Percentiles rank a stretch among this genome's conserved stretches.
Evolutionary conservation across 176 grass and related monocot species (phyloP).

Genomic region (Panicum miliaceum): DNA sequence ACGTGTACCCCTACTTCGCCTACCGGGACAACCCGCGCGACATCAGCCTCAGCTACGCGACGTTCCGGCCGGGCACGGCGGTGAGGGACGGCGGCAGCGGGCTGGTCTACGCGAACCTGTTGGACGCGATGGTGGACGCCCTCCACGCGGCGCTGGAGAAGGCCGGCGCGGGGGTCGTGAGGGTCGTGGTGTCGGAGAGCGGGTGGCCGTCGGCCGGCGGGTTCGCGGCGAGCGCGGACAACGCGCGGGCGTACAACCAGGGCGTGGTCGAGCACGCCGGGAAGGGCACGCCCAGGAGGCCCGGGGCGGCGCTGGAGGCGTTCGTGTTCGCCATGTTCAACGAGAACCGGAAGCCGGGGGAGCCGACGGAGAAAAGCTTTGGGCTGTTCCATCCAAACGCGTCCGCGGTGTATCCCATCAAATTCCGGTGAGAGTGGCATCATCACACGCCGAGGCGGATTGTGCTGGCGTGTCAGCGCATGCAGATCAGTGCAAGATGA

Average conservation of each 20-base stretch:
- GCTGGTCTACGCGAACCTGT: slow-evolving; percentile 53
- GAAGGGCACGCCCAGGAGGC: slow-evolving; percentile 55
- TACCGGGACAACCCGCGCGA: slow-evolving; percentile 26
- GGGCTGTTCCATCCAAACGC: slow-evolving; percentile 50
- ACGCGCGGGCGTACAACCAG: slow-evolving; percentile 69
- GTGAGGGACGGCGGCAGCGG: slow-evolving; percentile 45
- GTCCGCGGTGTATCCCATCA: slow-evolving; percentile 49
- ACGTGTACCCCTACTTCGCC: slow-evolving; percentile 73
- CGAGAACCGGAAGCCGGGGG: slow-evolving; percentile 59
- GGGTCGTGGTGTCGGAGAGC: slow-evolving; percentile 55
- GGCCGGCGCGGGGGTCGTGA: slow-evolving; percentile 35
- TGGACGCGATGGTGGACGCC: slow-evolving; percentile 66
- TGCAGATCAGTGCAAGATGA: no score
- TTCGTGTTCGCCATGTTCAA: slow-evolving; percentile 80
- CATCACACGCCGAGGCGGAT: neutral
- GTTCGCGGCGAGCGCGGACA: slow-evolving; percentile 33
- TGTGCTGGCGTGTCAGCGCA: neutral
- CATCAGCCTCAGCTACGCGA: slow-evolving; percentile 37
- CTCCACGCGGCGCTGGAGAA: slow-evolving; percentile 63
- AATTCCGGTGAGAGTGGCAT: neutral
- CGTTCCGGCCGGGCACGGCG: slow-evolving; percentile 49
- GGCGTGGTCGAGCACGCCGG: slow-evolving; percentile 47
- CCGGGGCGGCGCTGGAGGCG: slow-evolving; percentile 32
- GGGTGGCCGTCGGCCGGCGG: slow-evolving; percentile 76
- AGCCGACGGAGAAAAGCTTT: slow-evolving; percentile 47